Conservation (phyloP, 23 red algal species). For the Cyanidioschyzon merolae region DNA sequence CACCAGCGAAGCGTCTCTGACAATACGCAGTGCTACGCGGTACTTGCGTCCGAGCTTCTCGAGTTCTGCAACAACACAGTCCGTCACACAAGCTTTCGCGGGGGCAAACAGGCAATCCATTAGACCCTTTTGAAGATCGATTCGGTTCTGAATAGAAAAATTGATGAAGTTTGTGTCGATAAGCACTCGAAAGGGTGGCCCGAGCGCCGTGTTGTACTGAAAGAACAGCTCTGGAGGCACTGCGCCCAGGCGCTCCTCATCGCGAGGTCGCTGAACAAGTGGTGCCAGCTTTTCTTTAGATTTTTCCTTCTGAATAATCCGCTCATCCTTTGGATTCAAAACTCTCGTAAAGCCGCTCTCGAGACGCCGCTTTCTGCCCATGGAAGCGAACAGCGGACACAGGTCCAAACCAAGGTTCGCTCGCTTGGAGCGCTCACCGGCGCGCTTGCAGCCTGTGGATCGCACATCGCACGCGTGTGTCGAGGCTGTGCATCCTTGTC, state of each 20-base stretch:
- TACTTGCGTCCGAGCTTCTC: slow-evolving; percentile 94
- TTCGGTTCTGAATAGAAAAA: slow-evolving; percentile 80
- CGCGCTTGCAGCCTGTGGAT: too few species aligned
- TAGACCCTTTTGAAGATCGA: slow-evolving; percentile 61
- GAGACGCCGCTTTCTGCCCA: slow-evolving; percentile 2
- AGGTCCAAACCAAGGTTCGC: too few species aligned
- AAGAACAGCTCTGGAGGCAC: slow-evolving; percentile 74
- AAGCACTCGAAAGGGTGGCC: slow-evolving; percentile 83
- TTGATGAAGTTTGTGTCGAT: slow-evolving; percentile 99
- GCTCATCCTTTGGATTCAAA: slow-evolving; percentile 50
- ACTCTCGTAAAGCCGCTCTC: slow-evolving; percentile 45
- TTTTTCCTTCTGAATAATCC: slow-evolving; percentile 42
- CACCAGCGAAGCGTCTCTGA: slow-evolving; percentile 42
- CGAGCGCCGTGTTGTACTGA: slow-evolving; percentile 67
- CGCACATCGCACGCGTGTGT: too few species aligned
- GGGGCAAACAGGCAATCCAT: slow-evolving; percentile 81
- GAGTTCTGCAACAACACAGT: slow-evolving; percentile 95
- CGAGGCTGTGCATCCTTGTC: too few species aligned
- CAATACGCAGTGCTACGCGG: slow-evolving; percentile 66
- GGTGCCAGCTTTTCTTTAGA: slow-evolving; percentile 55
- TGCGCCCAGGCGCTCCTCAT: slow-evolving; percentile 42
- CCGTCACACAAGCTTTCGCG: slow-evolving; percentile 53
- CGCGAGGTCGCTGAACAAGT: slow-evolving; percentile 31
- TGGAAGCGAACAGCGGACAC: too few species aligned
- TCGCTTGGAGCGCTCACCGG: too few species aligned